Base-by-base conservation (phyloP, 139 green algal species). In the Yamagishiella unicocca region DNA sequence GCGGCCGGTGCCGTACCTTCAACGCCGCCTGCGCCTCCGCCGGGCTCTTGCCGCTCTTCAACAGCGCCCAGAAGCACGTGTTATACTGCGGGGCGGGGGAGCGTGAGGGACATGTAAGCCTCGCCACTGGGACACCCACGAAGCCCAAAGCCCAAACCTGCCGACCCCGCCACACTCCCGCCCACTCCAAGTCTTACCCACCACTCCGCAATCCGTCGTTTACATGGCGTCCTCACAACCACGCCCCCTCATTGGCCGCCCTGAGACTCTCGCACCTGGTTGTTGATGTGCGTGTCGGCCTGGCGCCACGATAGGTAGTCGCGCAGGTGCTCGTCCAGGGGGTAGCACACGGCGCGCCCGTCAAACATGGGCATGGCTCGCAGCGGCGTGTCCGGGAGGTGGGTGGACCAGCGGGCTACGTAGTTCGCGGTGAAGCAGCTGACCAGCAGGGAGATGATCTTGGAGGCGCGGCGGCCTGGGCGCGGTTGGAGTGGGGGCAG, bases 241-340 rank as follows among this genome's bases (percentile, higher is more conserved):
- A n/a, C n/a, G n/a, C n/a, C n/a, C n/a, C n/a, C n/a, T n/a, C n/a
- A n/a, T n/a, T n/a, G n/a, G n/a, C n/a, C n/a, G n/a, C n/a, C n/a
- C n/a, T n/a, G n/a, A n/a, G n/a, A n/a, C n/a, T n/a, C 50, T 58
- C 12, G 50, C 45, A 95, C 95, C 90, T 96, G 96, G 90, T 97
- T 98, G 91, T 99, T 99, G 84, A 99, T 95, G 89, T 99, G 97
- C 12, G 94, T 96, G 93, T 99, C 97, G 0, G 95, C 96, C 82
- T 99, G 97, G 0, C 97, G 92, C 97, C 97, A 99, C 9, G 93
- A 77, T 22, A 99, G 88, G 89, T 99, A 99, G 92, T 99, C 97
- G 8, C 77, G 77, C 55, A 84, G 55, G 77, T 84, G 38, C 22
- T 37, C 40, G 54, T 84, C 55, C 14, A 84, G 54, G 37, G 97